A percentile compares a stretch with the other conserved stretches of the same genome.
These are phyloP conservation scores for Claviceps sp. DNA, from an alignment of 2,329 filamentous ascomycete genomes.

Conservation along the genomic window DNA sequence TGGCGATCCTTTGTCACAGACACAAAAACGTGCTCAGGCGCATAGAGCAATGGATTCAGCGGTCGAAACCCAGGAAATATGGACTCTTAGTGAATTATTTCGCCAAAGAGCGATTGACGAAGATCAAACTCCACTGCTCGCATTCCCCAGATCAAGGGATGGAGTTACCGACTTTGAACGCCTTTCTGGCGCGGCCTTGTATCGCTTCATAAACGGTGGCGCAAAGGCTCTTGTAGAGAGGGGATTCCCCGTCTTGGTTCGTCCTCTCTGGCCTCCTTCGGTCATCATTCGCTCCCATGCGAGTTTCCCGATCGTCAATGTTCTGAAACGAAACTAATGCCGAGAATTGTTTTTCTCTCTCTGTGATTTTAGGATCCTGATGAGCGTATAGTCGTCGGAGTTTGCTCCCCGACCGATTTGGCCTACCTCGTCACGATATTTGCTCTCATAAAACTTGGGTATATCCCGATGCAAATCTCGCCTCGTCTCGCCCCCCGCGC, in stretches of 20 bases:
- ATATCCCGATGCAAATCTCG: not conserved
- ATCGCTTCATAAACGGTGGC: not conserved
- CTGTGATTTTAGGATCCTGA: not conserved
- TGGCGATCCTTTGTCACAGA: not conserved
- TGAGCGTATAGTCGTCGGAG: not conserved
- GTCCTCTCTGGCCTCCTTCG: not conserved
- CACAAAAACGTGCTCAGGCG: not conserved
- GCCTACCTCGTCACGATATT: slow-evolving; percentile 2
- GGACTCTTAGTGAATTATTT: not conserved
- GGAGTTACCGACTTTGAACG: not conserved
- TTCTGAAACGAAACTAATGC: too few species aligned
- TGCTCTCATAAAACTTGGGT: not conserved
- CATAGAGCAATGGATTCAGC: not conserved
- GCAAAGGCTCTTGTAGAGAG: not conserved
- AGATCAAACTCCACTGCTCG: not conserved
- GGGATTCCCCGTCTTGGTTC: not conserved
- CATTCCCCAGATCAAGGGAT: not conserved
- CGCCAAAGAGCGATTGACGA: not conserved
- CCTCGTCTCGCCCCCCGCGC: not conserved
- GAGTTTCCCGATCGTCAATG: too few species aligned
- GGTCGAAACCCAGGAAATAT: not conserved
- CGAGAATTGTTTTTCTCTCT: not conserved
- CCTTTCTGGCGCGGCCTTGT: not conserved
- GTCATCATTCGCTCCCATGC: not conserved
- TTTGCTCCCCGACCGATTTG: slow-evolving; percentile 49